Conservation (phyloP, 1,284 basidiomycete genomes). For the Wolfiporia cocos region DNA sequence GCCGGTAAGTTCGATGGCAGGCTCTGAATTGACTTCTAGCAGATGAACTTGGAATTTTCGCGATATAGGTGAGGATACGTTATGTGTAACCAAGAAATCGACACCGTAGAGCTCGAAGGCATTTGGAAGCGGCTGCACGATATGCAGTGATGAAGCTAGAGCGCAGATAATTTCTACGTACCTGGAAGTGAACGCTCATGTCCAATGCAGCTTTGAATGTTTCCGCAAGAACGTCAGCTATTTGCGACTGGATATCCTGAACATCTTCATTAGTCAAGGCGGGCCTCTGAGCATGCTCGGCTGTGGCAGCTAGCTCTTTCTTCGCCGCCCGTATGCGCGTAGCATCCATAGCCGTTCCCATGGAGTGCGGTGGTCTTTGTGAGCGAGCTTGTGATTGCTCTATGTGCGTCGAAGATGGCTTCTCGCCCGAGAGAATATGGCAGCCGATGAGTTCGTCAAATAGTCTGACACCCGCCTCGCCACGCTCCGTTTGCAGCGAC, state of each 20-base stretch:
- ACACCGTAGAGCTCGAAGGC: slow-evolving; percentile 95
- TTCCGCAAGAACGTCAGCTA: slow-evolving; percentile 66
- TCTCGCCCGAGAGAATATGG: slow-evolving; percentile 37
- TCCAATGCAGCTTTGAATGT: slow-evolving; percentile 83
- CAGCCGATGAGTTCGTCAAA: slow-evolving; percentile 74
- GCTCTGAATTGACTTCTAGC: slow-evolving; percentile 92
- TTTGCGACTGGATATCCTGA: slow-evolving; percentile 52
- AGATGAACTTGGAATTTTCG: slow-evolving; percentile 62
- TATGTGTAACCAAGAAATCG: slow-evolving; percentile 79
- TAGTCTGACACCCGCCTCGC: slow-evolving; percentile 66
- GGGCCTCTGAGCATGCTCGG: slow-evolving; percentile 7
- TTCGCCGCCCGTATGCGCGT: slow-evolving; percentile 14
- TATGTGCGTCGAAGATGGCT: not conserved
- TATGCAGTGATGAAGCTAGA: slow-evolving; percentile 20
- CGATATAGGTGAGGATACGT: slow-evolving; percentile 9
- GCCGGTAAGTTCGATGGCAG: slow-evolving; percentile 93
- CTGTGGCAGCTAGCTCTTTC: slow-evolving; percentile 6
- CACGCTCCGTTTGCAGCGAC: slow-evolving; percentile 73
- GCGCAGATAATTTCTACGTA: no score
- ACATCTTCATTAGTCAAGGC: slow-evolving; percentile 45
- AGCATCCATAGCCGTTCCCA: slow-evolving; percentile 14
- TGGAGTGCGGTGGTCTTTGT: slow-evolving; percentile 12
- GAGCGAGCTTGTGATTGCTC: slow-evolving; percentile 4
- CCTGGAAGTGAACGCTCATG: slow-evolving; percentile 86
- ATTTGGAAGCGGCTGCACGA: slow-evolving; percentile 73